Percentiles rank a stretch among this genome's conserved stretches.
Conservation (phyloP, 1,284 basidiomycete genomes). For the Hypsizygus ulmarius region DNA sequence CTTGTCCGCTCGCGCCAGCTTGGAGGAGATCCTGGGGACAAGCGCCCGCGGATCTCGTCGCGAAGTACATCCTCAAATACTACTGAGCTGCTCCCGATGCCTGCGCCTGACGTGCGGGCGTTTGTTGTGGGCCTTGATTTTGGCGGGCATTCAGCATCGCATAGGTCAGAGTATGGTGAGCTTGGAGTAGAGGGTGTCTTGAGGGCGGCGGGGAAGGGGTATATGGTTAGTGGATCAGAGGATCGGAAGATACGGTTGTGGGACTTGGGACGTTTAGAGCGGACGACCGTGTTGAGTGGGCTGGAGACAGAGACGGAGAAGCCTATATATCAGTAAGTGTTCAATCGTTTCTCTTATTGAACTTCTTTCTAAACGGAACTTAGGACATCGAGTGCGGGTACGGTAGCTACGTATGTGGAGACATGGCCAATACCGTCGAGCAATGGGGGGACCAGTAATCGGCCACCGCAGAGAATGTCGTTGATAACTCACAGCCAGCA, state of each 20-base stretch:
- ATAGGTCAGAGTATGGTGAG: conserved; percentile 56
- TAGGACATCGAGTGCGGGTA: conserved; percentile 36
- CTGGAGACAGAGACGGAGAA: conserved; percentile 65
- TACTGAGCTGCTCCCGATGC: conserved; percentile 36
- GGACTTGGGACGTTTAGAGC: conserved; percentile 74
- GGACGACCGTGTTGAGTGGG: conserved; percentile 72
- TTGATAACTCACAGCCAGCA: conserved; percentile 80
- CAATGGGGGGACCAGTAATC: conserved; percentile 51
- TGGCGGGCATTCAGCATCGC: conserved; percentile 57
- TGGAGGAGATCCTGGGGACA: conserved; percentile 26
- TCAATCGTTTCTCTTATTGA: not conserved
- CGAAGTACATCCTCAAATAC: conserved; percentile 30
- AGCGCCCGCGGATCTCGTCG: conserved; percentile 23
- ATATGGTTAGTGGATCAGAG: conserved; percentile 78
- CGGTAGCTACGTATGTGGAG: conserved; percentile 57
- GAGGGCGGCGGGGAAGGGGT: conserved; percentile 53
- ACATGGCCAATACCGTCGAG: conserved; percentile 55
- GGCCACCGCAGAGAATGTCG: conserved; percentile 70
- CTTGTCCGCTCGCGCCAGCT: conserved; percentile 45
- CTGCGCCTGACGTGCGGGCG: conserved; percentile 61
- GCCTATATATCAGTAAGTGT: conserved; percentile 63
- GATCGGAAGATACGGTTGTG: conserved; percentile 80
- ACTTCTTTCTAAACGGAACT: conserved; percentile 7
- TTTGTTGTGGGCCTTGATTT: conserved; percentile 71
- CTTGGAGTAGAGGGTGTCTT: conserved; percentile 39